phyloP scores from a whole-genome alignment of 73 alveolate genomes.

The Diophrys sp. region DNA sequence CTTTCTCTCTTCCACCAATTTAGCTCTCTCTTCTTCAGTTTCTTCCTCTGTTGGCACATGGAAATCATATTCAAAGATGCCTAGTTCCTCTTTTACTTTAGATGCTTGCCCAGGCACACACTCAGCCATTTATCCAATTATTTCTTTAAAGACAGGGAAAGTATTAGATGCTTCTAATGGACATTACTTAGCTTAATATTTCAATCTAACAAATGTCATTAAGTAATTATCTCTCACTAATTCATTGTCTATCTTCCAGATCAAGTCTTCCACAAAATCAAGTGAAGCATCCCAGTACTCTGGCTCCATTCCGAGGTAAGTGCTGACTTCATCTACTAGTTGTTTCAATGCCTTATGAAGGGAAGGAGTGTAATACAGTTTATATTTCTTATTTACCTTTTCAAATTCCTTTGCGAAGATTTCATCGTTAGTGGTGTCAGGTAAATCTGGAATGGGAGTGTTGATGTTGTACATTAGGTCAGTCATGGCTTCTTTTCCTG shows the following conservation, averaged over 20 bases:
- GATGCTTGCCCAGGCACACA: slow-evolving; percentile 52
- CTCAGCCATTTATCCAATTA: slow-evolving; percentile 40
- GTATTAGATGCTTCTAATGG: slow-evolving; percentile 62
- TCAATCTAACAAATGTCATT: slow-evolving; percentile 47
- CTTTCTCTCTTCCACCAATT: slow-evolving; percentile 63
- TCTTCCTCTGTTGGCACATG: slow-evolving; percentile 54
- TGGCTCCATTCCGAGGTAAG: slow-evolving; percentile 12
- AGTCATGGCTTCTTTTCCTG: slow-evolving; percentile 44
- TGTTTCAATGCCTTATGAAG: slow-evolving; percentile 11
- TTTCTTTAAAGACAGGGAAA: slow-evolving; percentile 43
- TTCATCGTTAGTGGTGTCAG: slow-evolving; percentile 64
- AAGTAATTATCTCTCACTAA: slow-evolving; percentile 41
- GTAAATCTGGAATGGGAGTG: slow-evolving; percentile 73
- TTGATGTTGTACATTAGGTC: slow-evolving; percentile 63
- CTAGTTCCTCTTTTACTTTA: slow-evolving; percentile 58
- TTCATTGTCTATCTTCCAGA: slow-evolving; percentile 48
- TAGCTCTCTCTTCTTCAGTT: slow-evolving; percentile 65
- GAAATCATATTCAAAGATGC: slow-evolving; percentile 69
- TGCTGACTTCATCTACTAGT: slow-evolving; percentile 1
- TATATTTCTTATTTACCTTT: slow-evolving; percentile 47
- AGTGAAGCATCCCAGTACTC: slow-evolving; percentile 70
- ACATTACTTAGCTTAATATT: slow-evolving; percentile 45
- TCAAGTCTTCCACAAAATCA: slow-evolving; percentile 48
- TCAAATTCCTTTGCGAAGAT: slow-evolving; percentile 66
- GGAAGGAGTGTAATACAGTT: slow-evolving; percentile 55